Conservation (phyloP, 805 yeast genomes). For the Citeromyces nyonsensis region DNA sequence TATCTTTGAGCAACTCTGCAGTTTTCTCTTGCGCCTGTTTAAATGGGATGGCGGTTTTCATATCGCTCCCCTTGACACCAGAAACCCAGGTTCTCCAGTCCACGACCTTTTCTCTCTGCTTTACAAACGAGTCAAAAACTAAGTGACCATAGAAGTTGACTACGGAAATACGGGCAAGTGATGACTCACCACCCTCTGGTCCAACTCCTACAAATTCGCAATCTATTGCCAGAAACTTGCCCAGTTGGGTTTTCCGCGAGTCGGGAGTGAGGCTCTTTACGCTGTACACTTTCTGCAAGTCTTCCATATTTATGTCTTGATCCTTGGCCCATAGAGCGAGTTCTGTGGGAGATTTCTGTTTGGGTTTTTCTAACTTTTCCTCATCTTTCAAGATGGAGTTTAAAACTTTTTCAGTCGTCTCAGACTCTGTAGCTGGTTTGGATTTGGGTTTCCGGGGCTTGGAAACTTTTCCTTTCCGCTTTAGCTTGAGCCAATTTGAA, state of each 20-base stretch:
- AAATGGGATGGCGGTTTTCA: constrained; percentile 54
- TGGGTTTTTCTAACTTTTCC: neutral
- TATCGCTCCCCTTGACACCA: constrained; percentile 61
- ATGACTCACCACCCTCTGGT: constrained; percentile 50
- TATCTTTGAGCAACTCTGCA: constrained; percentile 31
- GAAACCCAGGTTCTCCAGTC: constrained; percentile 92
- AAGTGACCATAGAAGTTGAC: constrained; percentile 72
- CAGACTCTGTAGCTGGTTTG: neutral
- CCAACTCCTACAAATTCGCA: constrained; percentile 95
- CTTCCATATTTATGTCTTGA: constrained; percentile 7
- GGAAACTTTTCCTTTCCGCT: constrained; percentile 4
- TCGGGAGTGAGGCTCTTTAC: constrained; percentile 7
- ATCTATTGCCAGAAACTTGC: constrained; percentile 71
- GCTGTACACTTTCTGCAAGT: constrained; percentile 4
- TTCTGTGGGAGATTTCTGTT: constrained; percentile 7
- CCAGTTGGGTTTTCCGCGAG: constrained; percentile 27
- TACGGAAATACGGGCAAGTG: constrained; percentile 73
- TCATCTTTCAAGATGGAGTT: constrained; percentile 1
- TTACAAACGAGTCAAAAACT: constrained; percentile 59
- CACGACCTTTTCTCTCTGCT: constrained; percentile 60
- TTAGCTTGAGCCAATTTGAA: constrained; percentile 17
- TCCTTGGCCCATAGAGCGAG: constrained; percentile 14
- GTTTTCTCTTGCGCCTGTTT: constrained; percentile 49
- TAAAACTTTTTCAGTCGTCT: neutral
- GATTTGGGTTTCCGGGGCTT: constrained; percentile 1